Evolutionary conservation across 1,284 basidiomycete species (phyloP).

Genomic region (Ceratobasidium sp.): DNA sequence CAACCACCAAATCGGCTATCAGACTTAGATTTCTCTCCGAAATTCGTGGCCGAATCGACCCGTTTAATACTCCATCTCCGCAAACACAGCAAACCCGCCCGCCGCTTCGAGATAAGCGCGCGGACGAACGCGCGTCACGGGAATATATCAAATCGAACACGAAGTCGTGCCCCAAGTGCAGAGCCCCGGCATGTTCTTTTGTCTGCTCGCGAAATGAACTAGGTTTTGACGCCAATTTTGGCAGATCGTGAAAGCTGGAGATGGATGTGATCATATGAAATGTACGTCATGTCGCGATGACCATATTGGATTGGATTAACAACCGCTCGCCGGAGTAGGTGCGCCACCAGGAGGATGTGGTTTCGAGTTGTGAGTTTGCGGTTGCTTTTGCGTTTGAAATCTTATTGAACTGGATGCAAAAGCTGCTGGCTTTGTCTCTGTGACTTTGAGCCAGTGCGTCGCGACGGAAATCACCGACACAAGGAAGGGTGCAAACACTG

Average conservation of each 20-base stretch:
- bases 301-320: background rate
- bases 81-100: background rate
- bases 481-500: slow-evolving; percentile 9
- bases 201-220: background rate
- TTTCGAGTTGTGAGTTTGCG: slow-evolving; percentile 35
- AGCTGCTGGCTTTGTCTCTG: slow-evolving; percentile 42
- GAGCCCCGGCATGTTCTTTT: slow-evolving; percentile 17
- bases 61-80: background rate
- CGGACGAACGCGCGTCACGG: slow-evolving; percentile 32
- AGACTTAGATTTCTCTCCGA: slow-evolving; percentile 13
- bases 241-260: slow-evolving; percentile 33
- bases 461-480: slow-evolving; percentile 38
- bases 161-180: slow-evolving; percentile 28
- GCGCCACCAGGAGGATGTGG: slow-evolving; percentile 37
- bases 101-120: slow-evolving; percentile 21
- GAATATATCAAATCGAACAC: slow-evolving; percentile 27
- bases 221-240: background rate
- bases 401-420: background rate
- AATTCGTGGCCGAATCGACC: background rate
- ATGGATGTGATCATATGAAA: slow-evolving; percentile 45
- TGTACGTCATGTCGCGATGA: background rate
- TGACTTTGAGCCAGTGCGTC: slow-evolving; percentile 36
- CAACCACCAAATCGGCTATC: background rate
- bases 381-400: background rate
- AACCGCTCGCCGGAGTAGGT: background rate